Base-by-base conservation (phyloP, 352 stramenopile genomes). In the Thalassiosira hispida region DNA sequence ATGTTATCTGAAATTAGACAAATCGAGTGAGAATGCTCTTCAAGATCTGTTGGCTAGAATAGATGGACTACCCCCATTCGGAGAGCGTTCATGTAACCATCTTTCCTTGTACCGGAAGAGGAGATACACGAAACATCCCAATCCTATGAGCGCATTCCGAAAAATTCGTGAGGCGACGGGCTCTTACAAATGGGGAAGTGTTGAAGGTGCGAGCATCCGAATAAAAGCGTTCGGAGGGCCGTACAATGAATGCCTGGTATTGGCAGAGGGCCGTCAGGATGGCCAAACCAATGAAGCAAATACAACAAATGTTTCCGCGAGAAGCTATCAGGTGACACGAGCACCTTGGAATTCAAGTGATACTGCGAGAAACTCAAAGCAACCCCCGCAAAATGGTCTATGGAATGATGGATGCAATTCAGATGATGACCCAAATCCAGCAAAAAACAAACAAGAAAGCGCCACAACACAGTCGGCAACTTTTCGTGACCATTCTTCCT, bases 31-130 rank as follows among this genome's bases (percentile, higher is more conserved):
- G n/a, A 25, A 52, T 12, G 20, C 29, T 40, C 23, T 72, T 16
- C 23, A 61, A 27, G 38, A 42, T 33, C 29, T 72, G 51, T 42
- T 72, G 35, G 23, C 18, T 23, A 53, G 44, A 53, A 51, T 72
- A 14, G 63, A 72, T 35, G 63, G 63, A 11, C 27, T 72, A 59
- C 61, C 61, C 16, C 31, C 47, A 22, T 49, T 55, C 16, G 18
- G 53, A 49, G 46, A 55, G 25, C 25, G 40, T 22, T 16, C 18
- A 25, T 72, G 63, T 22, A 27, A 72, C 22, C 63, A 63, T 27
- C 53, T 72, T 3, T 61, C 63, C 31, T 27, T 72, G 47, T 72
- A 72, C 63, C 63, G 63, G 9, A 51, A 49, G 18, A 60, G 63
- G 25, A 27, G 7, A 22, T 35, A 55, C 40, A 59, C 51, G 0